These are phyloP conservation scores for Avicennia marina DNA, from an alignment of 257 asterid genomes.

Conservation along the genomic window DNA sequence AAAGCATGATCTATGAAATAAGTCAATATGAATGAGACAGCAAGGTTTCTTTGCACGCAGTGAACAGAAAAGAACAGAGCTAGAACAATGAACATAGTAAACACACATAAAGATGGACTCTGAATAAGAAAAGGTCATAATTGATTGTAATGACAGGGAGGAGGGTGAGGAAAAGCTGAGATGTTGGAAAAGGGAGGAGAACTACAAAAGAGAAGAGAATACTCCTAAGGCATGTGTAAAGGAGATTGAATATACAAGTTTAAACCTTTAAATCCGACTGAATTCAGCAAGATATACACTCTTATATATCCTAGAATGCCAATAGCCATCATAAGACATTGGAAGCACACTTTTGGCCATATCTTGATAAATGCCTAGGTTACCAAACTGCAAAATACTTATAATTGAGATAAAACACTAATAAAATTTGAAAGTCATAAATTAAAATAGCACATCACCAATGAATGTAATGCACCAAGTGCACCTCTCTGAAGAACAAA, in stretches of 20 bases:
- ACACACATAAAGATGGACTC: neutral
- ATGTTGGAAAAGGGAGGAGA: conserved; percentile 8
- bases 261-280: conserved; percentile 4
- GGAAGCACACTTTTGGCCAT: neutral
- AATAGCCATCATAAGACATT: neutral
- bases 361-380: neutral
- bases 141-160: neutral
- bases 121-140: neutral
- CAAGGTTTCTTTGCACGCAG: neutral
- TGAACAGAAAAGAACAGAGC: too few species aligned
- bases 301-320: neutral
- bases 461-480: neutral
- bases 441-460: neutral
- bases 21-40: neutral
- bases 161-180: neutral
- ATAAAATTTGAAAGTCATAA: neutral
- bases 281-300: neutral
- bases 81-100: neutral
- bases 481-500: neutral
- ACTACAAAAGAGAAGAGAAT: neutral
- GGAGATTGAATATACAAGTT: conserved; percentile 10
- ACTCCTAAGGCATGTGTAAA: neutral
- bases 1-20: neutral
- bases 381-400: neutral
- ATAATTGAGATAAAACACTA: neutral